Conservation (phyloP, 495 filamentous ascomycete species). For the Saxispiralis lemnorum region DNA sequence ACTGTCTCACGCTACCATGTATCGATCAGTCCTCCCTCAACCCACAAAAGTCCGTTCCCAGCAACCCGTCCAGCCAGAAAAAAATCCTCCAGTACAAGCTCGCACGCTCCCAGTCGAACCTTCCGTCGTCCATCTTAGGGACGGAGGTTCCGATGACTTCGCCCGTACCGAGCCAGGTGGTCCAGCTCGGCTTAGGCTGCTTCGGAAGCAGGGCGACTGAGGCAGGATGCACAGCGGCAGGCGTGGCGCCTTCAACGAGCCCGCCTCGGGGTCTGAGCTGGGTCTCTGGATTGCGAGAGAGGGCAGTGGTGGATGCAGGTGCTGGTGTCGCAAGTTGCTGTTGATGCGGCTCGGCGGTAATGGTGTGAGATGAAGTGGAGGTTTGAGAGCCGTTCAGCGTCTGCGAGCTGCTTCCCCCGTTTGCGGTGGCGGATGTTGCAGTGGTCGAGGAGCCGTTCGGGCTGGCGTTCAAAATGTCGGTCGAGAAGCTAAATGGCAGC, state of each 20-base stretch:
- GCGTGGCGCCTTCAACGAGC: slow-evolving; percentile 19
- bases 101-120: slow-evolving; percentile 58
- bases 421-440: slow-evolving; percentile 46
- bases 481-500: slow-evolving; percentile 10
- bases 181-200: slow-evolving; percentile 27
- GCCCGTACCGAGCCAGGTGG: slow-evolving; percentile 28
- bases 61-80: slow-evolving; percentile 19
- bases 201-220: slow-evolving; percentile 23
- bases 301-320: too few relatives aligned
- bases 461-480: slow-evolving; percentile 1
- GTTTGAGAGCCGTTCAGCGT: not conserved
- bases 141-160: slow-evolving; percentile 67
- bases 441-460: slow-evolving; percentile 24
- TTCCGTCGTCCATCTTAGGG: slow-evolving; percentile 58
- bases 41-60: slow-evolving; percentile 26
- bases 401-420: slow-evolving; percentile 9
- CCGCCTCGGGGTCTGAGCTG: not conserved
- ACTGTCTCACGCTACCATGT: too few relatives aligned
- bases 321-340: not conserved
- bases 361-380: not conserved
- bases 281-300: too few relatives aligned
- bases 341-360: not conserved
- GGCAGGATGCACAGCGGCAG: slow-evolving; percentile 18
- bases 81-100: slow-evolving; percentile 54
- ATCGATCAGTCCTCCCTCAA: slow-evolving; percentile 22